Evolutionary conservation across 495 filamentous ascomycete species (phyloP), one percentile per base, ranked within the genome.

Genomic region (Pyrenula aspistea): DNA sequence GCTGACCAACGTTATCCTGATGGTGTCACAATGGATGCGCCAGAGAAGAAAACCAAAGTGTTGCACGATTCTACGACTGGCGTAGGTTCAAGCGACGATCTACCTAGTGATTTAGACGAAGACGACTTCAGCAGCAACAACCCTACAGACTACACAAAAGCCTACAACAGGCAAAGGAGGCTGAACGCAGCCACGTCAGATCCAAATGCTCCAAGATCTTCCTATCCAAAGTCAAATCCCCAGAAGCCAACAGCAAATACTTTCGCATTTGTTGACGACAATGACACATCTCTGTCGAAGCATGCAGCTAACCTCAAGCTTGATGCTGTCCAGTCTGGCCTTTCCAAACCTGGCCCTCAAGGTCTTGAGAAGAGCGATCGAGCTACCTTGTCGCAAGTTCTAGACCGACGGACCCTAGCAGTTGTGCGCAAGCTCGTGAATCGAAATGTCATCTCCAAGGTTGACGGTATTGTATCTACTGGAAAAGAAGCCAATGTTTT

Each of bases 401-500:
- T 98, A 59, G 93, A 98, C 71, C 88, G 90, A 31, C 81, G 89
- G 23, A 97, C 93, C 24, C 84, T 91, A 55, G 95, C 95, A 89
- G 92, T 97, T 52, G 75, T 98, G 42, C 74, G 95, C 57, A 88
- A 96, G 71, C 85, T 97, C 79, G 92, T 97, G 72, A 96, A 96
- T 65, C 80, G 87, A 2, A 81, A 83, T 22, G 69, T 91, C 53
- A 77, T 96, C 15, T 81, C 88, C 20, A 88, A 89, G 65, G 82
- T 96, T 31, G 87, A 97, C 65, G 93, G 93, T 10, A 91, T 91
- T 67, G 73, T 98, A 59, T 93, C 88, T 49, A 96, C 93, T 0
- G 93, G 93, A 51, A 98, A 98, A 66, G 93, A 98, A 69, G 93
- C 93, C 51, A 97, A 98, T 60, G 93, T 98, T 21, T 98, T 97